Base-by-base conservation (phyloP, 495 filamentous ascomycete genomes). In the Staphylotrichum longicolle region DNA sequence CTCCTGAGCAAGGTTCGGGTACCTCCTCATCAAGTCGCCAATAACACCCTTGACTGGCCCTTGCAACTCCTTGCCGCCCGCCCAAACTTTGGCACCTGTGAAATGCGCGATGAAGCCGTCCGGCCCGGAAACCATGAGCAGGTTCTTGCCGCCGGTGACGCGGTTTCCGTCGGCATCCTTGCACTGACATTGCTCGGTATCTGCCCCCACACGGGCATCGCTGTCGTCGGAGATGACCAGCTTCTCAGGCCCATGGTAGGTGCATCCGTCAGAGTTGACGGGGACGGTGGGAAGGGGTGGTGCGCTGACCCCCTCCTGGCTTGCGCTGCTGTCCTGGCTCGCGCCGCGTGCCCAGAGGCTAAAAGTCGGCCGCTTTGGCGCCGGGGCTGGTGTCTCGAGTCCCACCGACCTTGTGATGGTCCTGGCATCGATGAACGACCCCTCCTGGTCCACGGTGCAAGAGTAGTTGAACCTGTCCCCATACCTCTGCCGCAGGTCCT, bases 61-160 rank as follows among this genome's bases (percentile, higher is more conserved):
- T 66, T 93, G 89, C 15, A 80, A 74, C 75, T 96, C 89, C 64
- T 77, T 75, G 6, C 91, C 91, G 52, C 79, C 78, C 4, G 80
- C 80, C 85, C 87, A 93, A 3, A 79, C 70, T 74, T 95, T 96
- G 5, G 83, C 80, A 5, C 93, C 93, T 7, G 89, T 89, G 75
- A 88, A 88, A 64, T 86, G 82, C 33, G 78, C 80, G 50, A 97
- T 82, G 75, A 98, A 98, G 14, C 94, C 93, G 46, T 94, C 90
- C 0, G 94, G 93, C 0, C 94, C 94, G 3, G 91, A 93, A 5
- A 98, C 78, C 52, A 96, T 75, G 34, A 97, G 76, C 47, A 95
- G 64, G 59, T 85, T 89, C 62, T 73, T 81, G 5, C 76, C 71
- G 9, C 62, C 53, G 9, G 12, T 2, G 7, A 58, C 56, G 14